These are phyloP conservation scores for Phoma herbarum DNA, from an alignment of 2,329 filamentous ascomycete genomes.

Conservation along the genomic window DNA sequence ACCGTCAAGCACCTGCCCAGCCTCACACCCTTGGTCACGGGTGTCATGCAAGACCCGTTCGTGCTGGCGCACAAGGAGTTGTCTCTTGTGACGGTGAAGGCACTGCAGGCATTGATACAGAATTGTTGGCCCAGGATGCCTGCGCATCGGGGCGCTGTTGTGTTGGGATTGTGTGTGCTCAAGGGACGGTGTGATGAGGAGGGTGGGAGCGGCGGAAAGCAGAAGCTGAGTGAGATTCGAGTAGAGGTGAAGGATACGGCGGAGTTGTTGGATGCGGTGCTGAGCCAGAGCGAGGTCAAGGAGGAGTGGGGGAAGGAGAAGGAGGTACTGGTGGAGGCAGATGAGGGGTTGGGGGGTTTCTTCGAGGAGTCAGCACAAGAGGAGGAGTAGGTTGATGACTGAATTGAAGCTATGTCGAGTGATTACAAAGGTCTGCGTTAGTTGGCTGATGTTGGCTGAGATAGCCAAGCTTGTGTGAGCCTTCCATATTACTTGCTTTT, in stretches of 20 bases:
- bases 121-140: constrained; percentile 75
- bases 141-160: constrained; percentile 69
- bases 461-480: neutral
- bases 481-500: neutral
- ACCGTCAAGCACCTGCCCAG: constrained; percentile 74
- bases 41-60: constrained; percentile 75
- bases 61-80: constrained; percentile 63
- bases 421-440: constrained; percentile 3
- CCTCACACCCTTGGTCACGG: constrained; percentile 71
- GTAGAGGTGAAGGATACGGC: constrained; percentile 33
- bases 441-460: neutral
- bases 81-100: constrained; percentile 61
- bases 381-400: neutral
- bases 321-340: constrained; percentile 14
- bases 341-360: constrained; percentile 17
- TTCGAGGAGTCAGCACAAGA: constrained; percentile 16
- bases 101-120: constrained; percentile 66
- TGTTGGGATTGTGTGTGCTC: constrained; percentile 63
- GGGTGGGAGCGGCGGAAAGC: constrained; percentile 23
- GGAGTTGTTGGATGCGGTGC: constrained; percentile 40
- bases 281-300: constrained; percentile 27
- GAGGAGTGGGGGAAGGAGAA: constrained; percentile 32
- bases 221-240: constrained; percentile 9
- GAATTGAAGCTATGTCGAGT: constrained; percentile 6
- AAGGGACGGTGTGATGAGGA: constrained; percentile 43